These are phyloP conservation scores for Endothia cerciana DNA, from an alignment of 2,329 filamentous ascomycete species.

Conservation along the genomic window DNA sequence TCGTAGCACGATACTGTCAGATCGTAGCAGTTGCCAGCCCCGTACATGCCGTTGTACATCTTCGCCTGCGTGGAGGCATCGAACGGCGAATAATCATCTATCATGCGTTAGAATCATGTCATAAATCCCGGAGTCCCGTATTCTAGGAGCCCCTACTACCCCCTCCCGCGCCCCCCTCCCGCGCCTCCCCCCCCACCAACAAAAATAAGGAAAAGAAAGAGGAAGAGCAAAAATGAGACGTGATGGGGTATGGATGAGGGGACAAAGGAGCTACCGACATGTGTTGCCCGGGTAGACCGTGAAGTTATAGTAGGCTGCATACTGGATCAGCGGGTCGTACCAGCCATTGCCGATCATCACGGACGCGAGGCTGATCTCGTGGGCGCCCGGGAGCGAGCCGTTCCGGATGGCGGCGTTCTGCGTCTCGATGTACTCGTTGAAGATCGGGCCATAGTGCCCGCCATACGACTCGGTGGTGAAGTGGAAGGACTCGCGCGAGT, in stretches of 20 bases:
- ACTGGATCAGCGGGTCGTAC: conserved; percentile 60
- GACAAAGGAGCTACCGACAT: not conserved
- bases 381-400: conserved; percentile 40
- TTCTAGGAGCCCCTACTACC: too few species aligned
- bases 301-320: conserved; percentile 61
- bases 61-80: conserved; percentile 52
- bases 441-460: conserved; percentile 62
- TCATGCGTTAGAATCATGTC: not conserved
- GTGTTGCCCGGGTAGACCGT: conserved; percentile 60
- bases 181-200: too few species aligned
- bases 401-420: conserved; percentile 46
- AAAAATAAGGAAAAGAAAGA: not conserved
- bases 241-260: too few species aligned
- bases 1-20: conserved; percentile 58
- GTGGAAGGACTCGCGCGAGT: conserved; percentile 53
- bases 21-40: conserved; percentile 63
- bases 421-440: conserved; percentile 52
- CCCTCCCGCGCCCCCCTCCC: too few species aligned
- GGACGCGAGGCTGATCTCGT: conserved; percentile 52
- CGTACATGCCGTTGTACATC: conserved; percentile 64
- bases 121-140: too few species aligned
- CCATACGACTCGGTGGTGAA: conserved; percentile 62
- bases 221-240: conserved; percentile 32
- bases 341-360: conserved; percentile 63
- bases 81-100: conserved; percentile 54